Conservation (phyloP, 2,329 filamentous ascomycete genomes). For the Hypoxylon sp. region DNA sequence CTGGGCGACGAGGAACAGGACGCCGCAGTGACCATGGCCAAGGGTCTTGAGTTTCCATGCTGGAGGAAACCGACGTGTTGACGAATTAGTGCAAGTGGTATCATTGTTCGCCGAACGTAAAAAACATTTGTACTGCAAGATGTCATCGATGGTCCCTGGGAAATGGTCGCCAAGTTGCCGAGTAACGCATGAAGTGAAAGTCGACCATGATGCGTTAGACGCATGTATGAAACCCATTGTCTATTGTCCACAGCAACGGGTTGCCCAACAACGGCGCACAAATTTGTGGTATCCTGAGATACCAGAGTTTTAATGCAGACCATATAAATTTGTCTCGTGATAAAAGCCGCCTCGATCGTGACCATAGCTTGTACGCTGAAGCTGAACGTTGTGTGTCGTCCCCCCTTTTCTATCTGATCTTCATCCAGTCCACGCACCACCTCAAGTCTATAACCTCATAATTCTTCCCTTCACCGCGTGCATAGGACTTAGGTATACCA, state of each 20-base stretch:
- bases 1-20: not conserved
- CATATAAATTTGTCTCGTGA: not conserved
- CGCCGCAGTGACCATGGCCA: not conserved
- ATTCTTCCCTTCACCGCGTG: not conserved
- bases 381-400: not conserved
- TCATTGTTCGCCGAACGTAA: constrained; percentile 3
- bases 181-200: not conserved
- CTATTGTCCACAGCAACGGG: not conserved
- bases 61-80: constrained; percentile 7
- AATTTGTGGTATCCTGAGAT: not conserved
- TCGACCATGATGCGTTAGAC: not conserved
- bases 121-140: not conserved
- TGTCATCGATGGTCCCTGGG: constrained; percentile 1
- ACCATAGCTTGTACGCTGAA: not conserved
- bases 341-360: not conserved
- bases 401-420: constrained; percentile 6
- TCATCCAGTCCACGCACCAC: constrained; percentile 1
- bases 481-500: not conserved
- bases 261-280: not conserved
- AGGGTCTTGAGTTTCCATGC: constrained; percentile 22
- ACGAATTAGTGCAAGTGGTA: constrained; percentile 14
- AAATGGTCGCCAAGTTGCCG: not conserved
- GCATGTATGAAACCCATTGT: constrained; percentile 2
- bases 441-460: not conserved
- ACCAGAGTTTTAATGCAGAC: not conserved